Evolutionary conservation across 2,329 filamentous ascomycete genomes (phyloP), one percentile per base, ranked within the genome.

Genomic region (Colletotrichum navitas): DNA sequence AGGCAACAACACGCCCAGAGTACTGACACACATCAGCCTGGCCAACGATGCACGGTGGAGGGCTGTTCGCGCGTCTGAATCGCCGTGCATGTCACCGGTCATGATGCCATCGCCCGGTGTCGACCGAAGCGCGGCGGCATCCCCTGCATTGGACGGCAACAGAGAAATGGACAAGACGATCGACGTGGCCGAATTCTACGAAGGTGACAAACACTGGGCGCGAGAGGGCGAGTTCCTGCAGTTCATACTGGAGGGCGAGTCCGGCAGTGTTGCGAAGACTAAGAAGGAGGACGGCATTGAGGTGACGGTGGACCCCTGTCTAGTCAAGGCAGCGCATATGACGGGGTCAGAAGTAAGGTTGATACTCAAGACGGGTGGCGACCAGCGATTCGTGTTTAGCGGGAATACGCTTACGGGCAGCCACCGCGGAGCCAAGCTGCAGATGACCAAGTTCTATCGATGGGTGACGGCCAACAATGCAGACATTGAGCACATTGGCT

Each of bases 391-490:
- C 52, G 55, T 39, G 21, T 73, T 69, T 21, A 43, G 32, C 16
- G 29, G 21, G 21, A 72, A 72, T 39, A 32, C 43, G 21, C 29
- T 59, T 24, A 72, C 70, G 26, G 70, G 70, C 32, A 72, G 62
- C 49, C 41, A 43, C 11, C 66, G 66, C 2, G 62, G 66, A 51
- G 63, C 55, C 11, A 43, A 29, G 43, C 59, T 69, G 41, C 70
- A 73, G 34, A 67, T 56, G 24, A 45, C 51, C 16, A 74, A 71
- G 62, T 74, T 74, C 49, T 69, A 70, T 32, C 45, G 52, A 4
- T 74, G 70, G 70, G 45, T 74, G 32, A 63, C 61, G 39, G 32
- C n/a, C 12, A 63, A 56, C 58, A 74, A 73, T 32, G 26, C 45
- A 18, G 61, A 54, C 2, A 67, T 74, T 26, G 59, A 68, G 59